Conservation (phyloP, 306 rosid species). For the barrel medic (Medicago truncatula) region MtrunA17r5.0-ANR NC_053042.1:19775001-19775500, state of each 20-base stretch:
- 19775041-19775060: slow-evolving; percentile 76
- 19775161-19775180: slow-evolving; percentile 59
- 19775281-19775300: slow-evolving; percentile 1
- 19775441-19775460: slow-evolving; percentile 71
- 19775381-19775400: slow-evolving; percentile 58
- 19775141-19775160: no score
- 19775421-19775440: slow-evolving; percentile 77
- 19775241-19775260: no score
- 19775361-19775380: background rate
- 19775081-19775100: slow-evolving; percentile 48
- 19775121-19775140: background rate
- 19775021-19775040: slow-evolving; percentile 54
- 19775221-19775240: slow-evolving; percentile 50
- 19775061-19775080: slow-evolving; percentile 92
- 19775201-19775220: slow-evolving; percentile 91
- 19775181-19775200: slow-evolving; percentile 91
- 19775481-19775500: slow-evolving; percentile 66
- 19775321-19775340: no score
- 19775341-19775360: background rate
- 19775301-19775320: background rate
- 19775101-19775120: slow-evolving; percentile 24
- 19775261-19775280: no score
- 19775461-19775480: slow-evolving; percentile 59
- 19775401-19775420: slow-evolving; percentile 83
- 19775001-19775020: slow-evolving; percentile 60